Evolutionary conservation across 2,329 filamentous ascomycete genomes (phyloP), one percentile per base, ranked within the genome.

Genomic region (Nannizzia gypsea): DNA sequence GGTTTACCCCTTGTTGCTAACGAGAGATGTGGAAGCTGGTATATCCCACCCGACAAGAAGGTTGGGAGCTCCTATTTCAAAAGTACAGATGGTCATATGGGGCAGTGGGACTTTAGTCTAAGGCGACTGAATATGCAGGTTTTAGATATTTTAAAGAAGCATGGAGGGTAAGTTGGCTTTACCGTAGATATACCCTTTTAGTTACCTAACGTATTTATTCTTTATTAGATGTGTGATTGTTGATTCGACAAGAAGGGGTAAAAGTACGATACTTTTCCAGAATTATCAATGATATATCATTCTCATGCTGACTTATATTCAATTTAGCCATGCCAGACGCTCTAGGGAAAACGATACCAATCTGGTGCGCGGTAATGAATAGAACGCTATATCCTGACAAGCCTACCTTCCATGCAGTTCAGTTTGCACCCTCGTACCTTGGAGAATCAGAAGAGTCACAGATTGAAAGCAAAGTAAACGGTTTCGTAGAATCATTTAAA

Each of bases 11-110:
- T 97, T 1, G 78, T 97, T 13, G 90, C 92, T 31, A 99, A 99
- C 70, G 91, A 97, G 77, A 83, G 93, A 62, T 97, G 93, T 71
- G 93, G 93, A 0, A 92, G 89, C 73, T 99, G 93, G 93, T 97
- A 97, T 71, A 87, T 97, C 26, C 74, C 76, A 2, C 86, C 86
- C 0, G 72, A 72, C 6, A 68, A 68, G 26, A 93, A 92, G 73
- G 74, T 70, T 1, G 88, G 83, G 34, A 90, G 88, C 64, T 89
- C 87, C 34, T 99, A 97, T 74, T 99, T 97, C 76, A 99, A 99
- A 79, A 95, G 89, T 74, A 99, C 93, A 1, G 93, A 99, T 74
- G 93, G 93, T 0, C 93, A 99, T 72, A 84, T 85, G 58, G 86
- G 89, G 6, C 85, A 95, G 68, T 99, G 93, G 93, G 83, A 85